phyloP scores from a whole-genome alignment of 352 stramenopile genomes.

The Globisporangium okanoganense region DNA sequence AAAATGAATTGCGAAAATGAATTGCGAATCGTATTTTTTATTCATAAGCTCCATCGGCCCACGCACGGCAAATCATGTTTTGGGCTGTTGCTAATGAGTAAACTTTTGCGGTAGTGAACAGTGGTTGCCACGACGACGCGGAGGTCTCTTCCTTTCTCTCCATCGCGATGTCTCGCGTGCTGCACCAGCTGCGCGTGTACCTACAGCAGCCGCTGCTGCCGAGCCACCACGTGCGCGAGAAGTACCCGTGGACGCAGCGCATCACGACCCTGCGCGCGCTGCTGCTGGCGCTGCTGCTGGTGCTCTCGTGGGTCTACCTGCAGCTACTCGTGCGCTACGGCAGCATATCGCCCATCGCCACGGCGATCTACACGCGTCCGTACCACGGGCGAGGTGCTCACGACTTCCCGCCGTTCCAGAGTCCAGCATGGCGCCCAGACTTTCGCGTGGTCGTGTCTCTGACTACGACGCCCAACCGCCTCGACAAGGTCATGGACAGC shows the following conservation, averaged over 20 bases:
- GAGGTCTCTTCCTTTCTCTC: background rate
- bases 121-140: no score
- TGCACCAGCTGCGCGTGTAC: conserved; percentile 39
- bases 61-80: no score
- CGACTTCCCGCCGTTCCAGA: conserved; percentile 30
- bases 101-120: no score
- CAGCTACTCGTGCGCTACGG: conserved; percentile 69
- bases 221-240: conserved; percentile 22
- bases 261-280: conserved; percentile 38
- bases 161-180: conserved; percentile 19
- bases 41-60: no score
- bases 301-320: conserved; percentile 51
- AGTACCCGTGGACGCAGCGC: conserved; percentile 30
- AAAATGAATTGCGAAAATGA: no score
- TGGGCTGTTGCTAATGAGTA: no score
- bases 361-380: conserved; percentile 54
- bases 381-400: conserved; percentile 41
- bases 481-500: conserved; percentile 77
- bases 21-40: no score
- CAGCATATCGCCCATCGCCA: conserved; percentile 69
- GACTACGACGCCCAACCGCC: conserved; percentile 65
- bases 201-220: conserved; percentile 67
- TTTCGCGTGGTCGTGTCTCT: conserved; percentile 83
- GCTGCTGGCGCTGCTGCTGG: conserved; percentile 19
- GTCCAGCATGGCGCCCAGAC: conserved; percentile 46